A percentile compares a stretch with the other conserved stretches of the same genome.
These are phyloP conservation scores for Luffa aegyptiaca DNA, from an alignment of 306 rosid species.

Conservation along the genomic window DNA sequence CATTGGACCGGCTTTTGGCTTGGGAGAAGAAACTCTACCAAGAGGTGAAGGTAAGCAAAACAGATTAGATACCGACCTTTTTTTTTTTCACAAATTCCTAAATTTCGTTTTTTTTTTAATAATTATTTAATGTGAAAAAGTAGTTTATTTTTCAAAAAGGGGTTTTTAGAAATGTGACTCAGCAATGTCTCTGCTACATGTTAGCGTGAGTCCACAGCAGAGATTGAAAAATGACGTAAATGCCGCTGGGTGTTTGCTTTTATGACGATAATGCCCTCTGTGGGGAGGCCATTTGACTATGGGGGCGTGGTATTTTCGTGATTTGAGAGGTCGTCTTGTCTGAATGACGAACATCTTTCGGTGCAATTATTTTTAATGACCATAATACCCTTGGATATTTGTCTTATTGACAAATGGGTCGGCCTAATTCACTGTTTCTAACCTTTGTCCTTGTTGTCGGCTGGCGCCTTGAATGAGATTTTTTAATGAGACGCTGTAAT, in stretches of 20 bases:
- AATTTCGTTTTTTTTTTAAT: neutral
- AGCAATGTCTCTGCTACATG: conserved; percentile 1
- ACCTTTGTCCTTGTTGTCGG: neutral
- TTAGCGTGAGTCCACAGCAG: conserved; percentile 13
- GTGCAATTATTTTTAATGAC: conserved; percentile 1
- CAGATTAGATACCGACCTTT: neutral
- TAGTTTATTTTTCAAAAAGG: conserved; percentile 1
- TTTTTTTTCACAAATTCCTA: neutral
- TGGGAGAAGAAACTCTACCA: conserved; percentile 98
- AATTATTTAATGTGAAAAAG: neutral
- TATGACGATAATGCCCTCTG: conserved; percentile 9
- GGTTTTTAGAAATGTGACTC: neutral
- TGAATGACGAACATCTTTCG: neutral
- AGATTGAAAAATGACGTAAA: neutral
- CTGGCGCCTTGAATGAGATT: neutral
- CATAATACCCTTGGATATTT: conserved; percentile 3
- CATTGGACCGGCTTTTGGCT: conserved; percentile 80
- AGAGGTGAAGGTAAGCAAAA: conserved; percentile 72
- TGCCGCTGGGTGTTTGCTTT: neutral
- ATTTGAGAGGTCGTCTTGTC: neutral
- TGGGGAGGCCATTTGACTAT: neutral
- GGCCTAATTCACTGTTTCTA: neutral
- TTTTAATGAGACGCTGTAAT: neutral
- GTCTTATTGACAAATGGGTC: conserved; percentile 3
- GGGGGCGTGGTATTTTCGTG: neutral